Conservation (phyloP, 176 grass and related monocot species). For the Oryza nivara region DNA sequence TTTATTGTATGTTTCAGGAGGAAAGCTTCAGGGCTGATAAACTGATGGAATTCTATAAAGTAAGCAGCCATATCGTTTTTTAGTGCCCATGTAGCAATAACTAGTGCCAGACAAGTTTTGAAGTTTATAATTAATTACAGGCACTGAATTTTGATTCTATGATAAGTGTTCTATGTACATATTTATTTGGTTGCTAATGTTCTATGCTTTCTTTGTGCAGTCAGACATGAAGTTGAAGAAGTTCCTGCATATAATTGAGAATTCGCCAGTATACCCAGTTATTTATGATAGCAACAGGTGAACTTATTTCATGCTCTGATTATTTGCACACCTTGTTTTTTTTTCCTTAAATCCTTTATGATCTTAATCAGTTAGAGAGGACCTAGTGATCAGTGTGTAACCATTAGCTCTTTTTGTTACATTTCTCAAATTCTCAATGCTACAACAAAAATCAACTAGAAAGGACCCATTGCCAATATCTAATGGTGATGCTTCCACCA, state of each 20-base stretch:
- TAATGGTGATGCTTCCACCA: neutral
- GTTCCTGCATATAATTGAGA: conserved; percentile 95
- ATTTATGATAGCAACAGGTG: conserved; percentile 97
- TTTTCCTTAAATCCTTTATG: neutral
- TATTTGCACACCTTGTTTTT: neutral
- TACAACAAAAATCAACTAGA: neutral
- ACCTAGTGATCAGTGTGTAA: neutral
- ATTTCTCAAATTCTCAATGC: neutral
- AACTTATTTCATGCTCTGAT: conserved; percentile 9
- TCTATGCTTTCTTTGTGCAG: conserved; percentile 49
- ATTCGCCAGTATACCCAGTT: conserved; percentile 88
- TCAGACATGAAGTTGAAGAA: conserved; percentile 96
- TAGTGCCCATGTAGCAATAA: neutral
- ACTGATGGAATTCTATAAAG: conserved; percentile 84
- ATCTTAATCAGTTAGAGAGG: neutral
- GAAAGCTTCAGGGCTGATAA: conserved; percentile 81
- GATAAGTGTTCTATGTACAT: conserved; percentile 7
- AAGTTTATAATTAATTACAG: conserved; percentile 32
- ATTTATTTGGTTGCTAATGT: conserved; percentile 31
- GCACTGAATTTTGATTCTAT: conserved; percentile 7
- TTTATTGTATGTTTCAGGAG: conserved; percentile 57
- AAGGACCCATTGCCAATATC: neutral
- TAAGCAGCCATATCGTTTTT: conserved; percentile 45
- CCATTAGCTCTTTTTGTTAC: neutral
- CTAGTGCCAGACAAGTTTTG: neutral